phyloP scores from a whole-genome alignment of 768 basidiomycete species.

The Sarcodon aspratus region DNA sequence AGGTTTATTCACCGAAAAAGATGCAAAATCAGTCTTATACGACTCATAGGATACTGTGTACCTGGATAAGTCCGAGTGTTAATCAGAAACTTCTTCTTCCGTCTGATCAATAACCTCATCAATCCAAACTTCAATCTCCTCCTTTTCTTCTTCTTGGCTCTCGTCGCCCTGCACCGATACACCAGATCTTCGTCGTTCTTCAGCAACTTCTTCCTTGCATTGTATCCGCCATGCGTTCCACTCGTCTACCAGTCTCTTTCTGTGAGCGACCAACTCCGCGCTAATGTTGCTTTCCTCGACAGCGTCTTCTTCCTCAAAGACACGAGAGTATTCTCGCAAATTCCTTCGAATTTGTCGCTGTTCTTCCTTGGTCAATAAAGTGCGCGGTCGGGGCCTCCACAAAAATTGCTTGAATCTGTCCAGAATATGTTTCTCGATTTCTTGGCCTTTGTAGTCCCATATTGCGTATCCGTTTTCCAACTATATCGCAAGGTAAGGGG shows the following conservation, averaged over 20 bases:
- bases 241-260: constrained; percentile 90
- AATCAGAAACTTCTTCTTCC: constrained; percentile 68
- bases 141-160: constrained; percentile 45
- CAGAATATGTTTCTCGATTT: constrained; percentile 76
- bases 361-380: constrained; percentile 77
- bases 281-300: constrained; percentile 91
- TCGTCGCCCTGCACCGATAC: constrained; percentile 18
- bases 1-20: too few species aligned
- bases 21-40: too few species aligned
- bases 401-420: constrained; percentile 99
- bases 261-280: constrained; percentile 82
- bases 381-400: constrained; percentile 93
- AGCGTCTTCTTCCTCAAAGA: constrained; percentile 95
- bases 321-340: constrained; percentile 80
- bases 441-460: constrained; percentile 98
- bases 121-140: constrained; percentile 90
- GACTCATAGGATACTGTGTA: too few species aligned
- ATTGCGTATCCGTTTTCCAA: constrained; percentile 94
- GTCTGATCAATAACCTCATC: constrained; percentile 90
- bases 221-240: constrained; percentile 95
- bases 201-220: constrained; percentile 54
- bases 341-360: constrained; percentile 82
- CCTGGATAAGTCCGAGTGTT: not conserved
- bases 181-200: constrained; percentile 29
- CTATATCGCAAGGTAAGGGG: constrained; percentile 25